Conservation (phyloP, 352 stramenopile species). For the Pythium rhizo-oryzae region DNA sequence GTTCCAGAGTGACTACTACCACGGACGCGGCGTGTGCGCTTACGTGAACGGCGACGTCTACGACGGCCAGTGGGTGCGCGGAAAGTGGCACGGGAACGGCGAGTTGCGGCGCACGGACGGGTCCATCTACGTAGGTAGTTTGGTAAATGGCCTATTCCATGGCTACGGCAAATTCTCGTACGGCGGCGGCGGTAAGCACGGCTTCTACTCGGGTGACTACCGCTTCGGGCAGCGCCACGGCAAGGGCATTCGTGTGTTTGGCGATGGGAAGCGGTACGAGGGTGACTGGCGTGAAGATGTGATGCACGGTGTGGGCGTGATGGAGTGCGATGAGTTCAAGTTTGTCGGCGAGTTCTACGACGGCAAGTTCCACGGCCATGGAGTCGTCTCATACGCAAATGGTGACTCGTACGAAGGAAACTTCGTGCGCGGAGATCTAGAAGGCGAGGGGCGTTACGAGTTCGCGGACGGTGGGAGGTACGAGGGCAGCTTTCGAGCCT, state of each 20-base stretch:
- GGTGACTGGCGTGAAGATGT: conserved; percentile 66
- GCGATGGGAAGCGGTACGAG: conserved; percentile 57
- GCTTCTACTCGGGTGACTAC: conserved; percentile 70
- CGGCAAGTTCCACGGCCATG: conserved; percentile 58
- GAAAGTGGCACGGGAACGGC: conserved; percentile 58
- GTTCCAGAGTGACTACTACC: conserved; percentile 52
- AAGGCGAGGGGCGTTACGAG: conserved; percentile 49
- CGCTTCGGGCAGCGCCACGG: conserved; percentile 56
- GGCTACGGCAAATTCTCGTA: conserved; percentile 62
- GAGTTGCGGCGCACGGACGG: conserved; percentile 53
- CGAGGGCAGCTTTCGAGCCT: conserved; percentile 48
- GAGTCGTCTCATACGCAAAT: conserved; percentile 54
- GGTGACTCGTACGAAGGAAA: conserved; percentile 75
- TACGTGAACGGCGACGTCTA: conserved; percentile 68
- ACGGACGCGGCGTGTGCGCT: conserved; percentile 57
- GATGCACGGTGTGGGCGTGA: conserved; percentile 55
- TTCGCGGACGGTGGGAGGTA: conserved; percentile 61
- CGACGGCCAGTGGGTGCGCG: conserved; percentile 63
- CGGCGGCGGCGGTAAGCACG: conserved; percentile 43
- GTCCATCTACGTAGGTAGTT: conserved; percentile 58
- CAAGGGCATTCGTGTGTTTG: conserved; percentile 63
- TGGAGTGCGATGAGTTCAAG: conserved; percentile 53
- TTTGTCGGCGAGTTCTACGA: conserved; percentile 61
- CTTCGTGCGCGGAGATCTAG: conserved; percentile 47
- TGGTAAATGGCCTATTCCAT: conserved; percentile 53